These are phyloP conservation scores for Beauveria sp. DNA, from an alignment of 2,329 filamentous ascomycete genomes.

Conservation along the genomic window DNA sequence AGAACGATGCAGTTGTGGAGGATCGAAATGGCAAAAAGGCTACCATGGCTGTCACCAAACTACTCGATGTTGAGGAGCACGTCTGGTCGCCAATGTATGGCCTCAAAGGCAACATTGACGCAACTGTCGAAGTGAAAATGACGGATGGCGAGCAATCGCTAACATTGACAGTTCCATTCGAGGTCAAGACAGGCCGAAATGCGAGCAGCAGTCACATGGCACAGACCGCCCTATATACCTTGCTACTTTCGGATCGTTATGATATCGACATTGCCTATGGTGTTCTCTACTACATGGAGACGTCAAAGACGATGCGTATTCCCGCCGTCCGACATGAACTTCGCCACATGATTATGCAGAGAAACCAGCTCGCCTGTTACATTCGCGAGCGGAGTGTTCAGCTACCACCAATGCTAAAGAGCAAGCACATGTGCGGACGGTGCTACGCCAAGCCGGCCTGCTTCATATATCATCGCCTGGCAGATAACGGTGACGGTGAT, in stretches of 20 bases:
- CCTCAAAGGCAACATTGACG: constrained; percentile 95
- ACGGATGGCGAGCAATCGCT: constrained; percentile 57
- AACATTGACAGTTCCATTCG: constrained; percentile 81
- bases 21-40: constrained; percentile 71
- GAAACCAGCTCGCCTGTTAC: constrained; percentile 81
- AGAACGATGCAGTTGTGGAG: constrained; percentile 65
- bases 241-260: constrained; percentile 88
- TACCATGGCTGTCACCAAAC: constrained; percentile 80
- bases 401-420: constrained; percentile 79
- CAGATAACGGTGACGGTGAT: constrained; percentile 75
- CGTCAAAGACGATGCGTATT: constrained; percentile 76
- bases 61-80: constrained; percentile 95
- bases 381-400: constrained; percentile 72
- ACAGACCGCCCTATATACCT: constrained; percentile 89
- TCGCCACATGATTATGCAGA: constrained; percentile 92
- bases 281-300: constrained; percentile 92
- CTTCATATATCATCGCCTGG: constrained; percentile 87
- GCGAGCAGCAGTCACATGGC: constrained; percentile 77
- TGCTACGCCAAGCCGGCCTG: constrained; percentile 90
- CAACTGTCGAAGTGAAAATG: constrained; percentile 84
- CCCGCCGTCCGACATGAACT: constrained; percentile 81
- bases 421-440: constrained; percentile 69
- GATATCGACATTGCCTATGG: constrained; percentile 87
- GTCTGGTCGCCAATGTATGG: constrained; percentile 98
- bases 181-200: constrained; percentile 89